Evolutionary conservation across 148 eudicot species (phyloP).

Genomic region (Rhododendron molle): DNA sequence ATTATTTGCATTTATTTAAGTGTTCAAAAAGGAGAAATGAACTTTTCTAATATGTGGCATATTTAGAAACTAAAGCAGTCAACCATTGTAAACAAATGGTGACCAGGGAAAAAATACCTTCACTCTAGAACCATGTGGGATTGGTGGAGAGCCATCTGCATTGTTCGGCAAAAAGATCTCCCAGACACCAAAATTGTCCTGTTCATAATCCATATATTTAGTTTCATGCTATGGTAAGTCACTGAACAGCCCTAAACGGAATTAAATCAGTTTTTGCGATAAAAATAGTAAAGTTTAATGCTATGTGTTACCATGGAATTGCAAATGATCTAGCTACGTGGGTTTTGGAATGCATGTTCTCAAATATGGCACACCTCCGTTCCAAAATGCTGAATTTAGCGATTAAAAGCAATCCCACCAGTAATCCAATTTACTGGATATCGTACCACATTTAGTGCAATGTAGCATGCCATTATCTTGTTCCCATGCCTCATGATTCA

Average conservation of each 20-base stretch:
- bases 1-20: not conserved
- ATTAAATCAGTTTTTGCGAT: not conserved
- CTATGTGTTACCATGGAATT: not conserved
- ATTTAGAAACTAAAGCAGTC: constrained; percentile 2
- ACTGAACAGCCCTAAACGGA: not conserved
- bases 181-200: constrained; percentile 98
- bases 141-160: constrained; percentile 90
- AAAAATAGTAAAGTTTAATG: not conserved
- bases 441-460: not conserved
- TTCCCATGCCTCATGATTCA: not conserved
- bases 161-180: constrained; percentile 96
- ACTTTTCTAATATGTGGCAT: not conserved
- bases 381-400: not conserved
- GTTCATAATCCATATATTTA: constrained; percentile 24
- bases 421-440: not conserved
- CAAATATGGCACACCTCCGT: not conserved
- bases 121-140: constrained; percentile 96
- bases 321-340: not conserved
- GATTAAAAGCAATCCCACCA: not conserved
- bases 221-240: not conserved
- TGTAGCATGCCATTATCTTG: not conserved
- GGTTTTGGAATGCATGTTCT: not conserved
- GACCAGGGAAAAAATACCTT: constrained; percentile 48
- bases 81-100: not conserved
- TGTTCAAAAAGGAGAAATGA: not conserved